These are phyloP conservation scores for Monosporascus sp. DNA, from an alignment of 2,329 filamentous ascomycete species.

Conservation along the genomic window DNA sequence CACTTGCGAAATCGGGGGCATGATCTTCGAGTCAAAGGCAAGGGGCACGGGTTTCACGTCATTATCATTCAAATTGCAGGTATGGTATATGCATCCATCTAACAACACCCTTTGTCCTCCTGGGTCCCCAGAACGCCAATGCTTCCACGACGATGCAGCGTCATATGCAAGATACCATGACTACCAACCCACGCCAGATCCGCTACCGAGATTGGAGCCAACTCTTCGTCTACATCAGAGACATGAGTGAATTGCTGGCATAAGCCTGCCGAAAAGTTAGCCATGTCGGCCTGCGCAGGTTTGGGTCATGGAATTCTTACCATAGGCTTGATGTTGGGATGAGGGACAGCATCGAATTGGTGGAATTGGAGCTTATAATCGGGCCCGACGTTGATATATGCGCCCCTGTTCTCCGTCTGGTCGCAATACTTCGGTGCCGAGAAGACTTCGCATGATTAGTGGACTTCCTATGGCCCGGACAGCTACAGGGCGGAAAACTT, in stretches of 20 bases:
- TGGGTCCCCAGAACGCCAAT: slow-evolving; percentile 26
- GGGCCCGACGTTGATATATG: slow-evolving; percentile 93
- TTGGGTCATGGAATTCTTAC: slow-evolving; percentile 34
- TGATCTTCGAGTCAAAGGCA: no score
- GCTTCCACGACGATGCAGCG: slow-evolving; percentile 23
- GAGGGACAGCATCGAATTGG: slow-evolving; percentile 93
- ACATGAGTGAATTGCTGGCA: slow-evolving; percentile 77
- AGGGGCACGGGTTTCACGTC: not conserved
- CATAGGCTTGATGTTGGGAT: slow-evolving; percentile 94
- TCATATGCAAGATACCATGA: slow-evolving; percentile 27
- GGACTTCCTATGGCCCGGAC: not conserved
- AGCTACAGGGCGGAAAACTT: slow-evolving; percentile 24
- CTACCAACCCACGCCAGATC: slow-evolving; percentile 18
- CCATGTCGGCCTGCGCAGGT: slow-evolving; percentile 7
- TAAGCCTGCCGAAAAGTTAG: slow-evolving; percentile 58
- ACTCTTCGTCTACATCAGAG: slow-evolving; percentile 55
- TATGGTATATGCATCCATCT: slow-evolving; percentile 17
- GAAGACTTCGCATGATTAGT: slow-evolving; percentile 60
- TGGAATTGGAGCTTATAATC: slow-evolving; percentile 90
- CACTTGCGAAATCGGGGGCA: no score
- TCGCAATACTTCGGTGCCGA: slow-evolving; percentile 97
- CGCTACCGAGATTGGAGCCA: slow-evolving; percentile 10
- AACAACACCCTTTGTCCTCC: slow-evolving; percentile 10
- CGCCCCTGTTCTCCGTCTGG: slow-evolving; percentile 94
- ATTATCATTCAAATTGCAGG: slow-evolving; percentile 11